A percentile compares a stretch with the other conserved stretches of the same genome.
Conservation (phyloP, 805 yeast species). For the Starmerella sp. region DNA sequence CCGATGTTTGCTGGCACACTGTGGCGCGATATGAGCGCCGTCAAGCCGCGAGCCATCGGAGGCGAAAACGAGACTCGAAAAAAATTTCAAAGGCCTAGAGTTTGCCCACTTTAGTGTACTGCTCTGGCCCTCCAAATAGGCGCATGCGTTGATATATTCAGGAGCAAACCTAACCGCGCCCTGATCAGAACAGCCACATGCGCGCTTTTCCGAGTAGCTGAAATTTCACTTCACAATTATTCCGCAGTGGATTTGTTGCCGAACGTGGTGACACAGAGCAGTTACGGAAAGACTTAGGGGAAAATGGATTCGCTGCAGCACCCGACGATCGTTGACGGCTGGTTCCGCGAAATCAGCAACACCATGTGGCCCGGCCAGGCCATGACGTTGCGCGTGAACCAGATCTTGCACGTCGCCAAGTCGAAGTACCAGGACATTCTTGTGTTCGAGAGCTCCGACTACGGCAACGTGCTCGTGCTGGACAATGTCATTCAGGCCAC, state of each 20-base stretch:
- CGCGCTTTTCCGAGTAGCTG: no score
- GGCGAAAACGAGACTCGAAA: no score
- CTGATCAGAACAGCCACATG: neutral
- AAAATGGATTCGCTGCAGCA: constrained; percentile 22
- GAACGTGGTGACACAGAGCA: neutral
- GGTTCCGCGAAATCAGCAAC: constrained; percentile 93
- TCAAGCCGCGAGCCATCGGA: no score
- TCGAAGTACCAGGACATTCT: constrained; percentile 88
- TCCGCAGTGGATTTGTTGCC: neutral
- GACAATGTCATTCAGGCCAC: constrained; percentile 95
- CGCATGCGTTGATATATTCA: no score
- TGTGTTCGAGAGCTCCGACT: constrained; percentile 83
- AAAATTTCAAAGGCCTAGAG: neutral
- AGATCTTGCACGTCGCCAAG: constrained; percentile 71
- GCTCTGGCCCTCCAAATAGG: neutral
- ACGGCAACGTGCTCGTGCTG: constrained; percentile 89
- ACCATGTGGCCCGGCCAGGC: constrained; percentile 99
- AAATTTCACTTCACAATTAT: neutral
- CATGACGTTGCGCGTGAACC: constrained; percentile 78
- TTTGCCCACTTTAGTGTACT: neutral
- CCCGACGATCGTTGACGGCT: constrained; percentile 49
- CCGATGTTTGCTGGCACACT: no score
- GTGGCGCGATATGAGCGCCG: no score
- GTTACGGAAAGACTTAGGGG: neutral
- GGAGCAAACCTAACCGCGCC: neutral